Evolutionary conservation across 2,329 filamentous ascomycete species (phyloP).

Genomic region (Karstenula rhodostoma): DNA sequence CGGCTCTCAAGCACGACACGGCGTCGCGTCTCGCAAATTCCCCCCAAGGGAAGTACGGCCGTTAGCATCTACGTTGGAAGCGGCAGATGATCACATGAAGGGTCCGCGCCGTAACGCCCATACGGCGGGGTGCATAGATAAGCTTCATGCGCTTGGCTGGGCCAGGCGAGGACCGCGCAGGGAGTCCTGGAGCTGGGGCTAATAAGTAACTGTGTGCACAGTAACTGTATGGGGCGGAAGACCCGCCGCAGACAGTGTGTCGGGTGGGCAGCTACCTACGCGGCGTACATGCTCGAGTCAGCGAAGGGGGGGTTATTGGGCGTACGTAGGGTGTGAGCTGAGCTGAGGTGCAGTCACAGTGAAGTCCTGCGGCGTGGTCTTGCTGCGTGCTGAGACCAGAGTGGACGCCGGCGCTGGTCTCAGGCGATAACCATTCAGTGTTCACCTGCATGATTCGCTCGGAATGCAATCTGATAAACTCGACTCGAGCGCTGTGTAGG

Average conservation of each 20-base stretch:
- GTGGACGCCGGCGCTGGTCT: no score
- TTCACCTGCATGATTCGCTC: not conserved
- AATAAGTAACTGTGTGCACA: no score
- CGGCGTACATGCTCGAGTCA: not conserved
- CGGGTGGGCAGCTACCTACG: not conserved
- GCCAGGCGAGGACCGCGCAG: conserved; percentile 4
- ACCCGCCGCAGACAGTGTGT: not conserved
- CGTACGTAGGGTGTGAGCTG: no score
- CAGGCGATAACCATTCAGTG: not conserved
- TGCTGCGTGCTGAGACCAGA: no score
- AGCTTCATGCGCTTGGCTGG: not conserved
- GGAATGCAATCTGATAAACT: not conserved
- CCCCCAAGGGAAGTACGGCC: not conserved
- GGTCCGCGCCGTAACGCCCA: not conserved
- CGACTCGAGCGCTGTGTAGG: not conserved
- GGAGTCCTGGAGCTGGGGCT: not conserved
- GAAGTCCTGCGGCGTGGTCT: no score
- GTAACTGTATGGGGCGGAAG: no score
- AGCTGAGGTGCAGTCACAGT: no score
- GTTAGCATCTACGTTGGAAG: not conserved
- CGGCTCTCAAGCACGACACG: not conserved
- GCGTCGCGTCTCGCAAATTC: no score
- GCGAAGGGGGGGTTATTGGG: no score
- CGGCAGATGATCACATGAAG: conserved; percentile 7
- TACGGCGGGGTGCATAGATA: conserved; percentile 2